Evolutionary conservation across 768 basidiomycete species (phyloP), one percentile per base, ranked within the genome.

Genomic region (Suillus brevipes): DNA sequence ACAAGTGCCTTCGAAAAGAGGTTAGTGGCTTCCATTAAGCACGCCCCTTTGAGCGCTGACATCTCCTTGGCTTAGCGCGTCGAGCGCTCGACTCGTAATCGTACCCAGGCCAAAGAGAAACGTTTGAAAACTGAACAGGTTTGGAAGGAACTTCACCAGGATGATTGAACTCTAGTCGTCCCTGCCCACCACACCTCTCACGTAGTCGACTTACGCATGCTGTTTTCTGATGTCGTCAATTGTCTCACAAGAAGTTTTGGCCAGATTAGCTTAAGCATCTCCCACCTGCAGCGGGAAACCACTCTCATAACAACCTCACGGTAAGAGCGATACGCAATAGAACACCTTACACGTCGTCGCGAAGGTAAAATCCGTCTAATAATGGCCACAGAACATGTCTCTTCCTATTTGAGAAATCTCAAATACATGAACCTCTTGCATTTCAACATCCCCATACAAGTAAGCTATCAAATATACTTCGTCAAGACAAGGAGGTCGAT

Each of bases 1-100:
- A 90, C 70, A 78, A 80, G 62, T 93, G 91, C 78, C 79, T 93
- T 63, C 84, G 86, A 65, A 79, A 84, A 72, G 91, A 92, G 84
- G 91, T 92, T 73, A 65, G 79, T 63, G 23, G 28, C 18, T 47
- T 58, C 34, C 62, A 59, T 25, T n/a, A 40, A 61, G 31, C 14
- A 14, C 55, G 14, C 37, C 28, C 36, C 64, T 31, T 53, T 43
- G 45, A 13, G 61, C 36, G 40, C 64, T 63, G 50, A 56, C 61
- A 61, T 65, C 58, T 66, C 58, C 16, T 63, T 60, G 58, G 57
- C 61, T 65, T 47, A 68, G 90, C 84, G 89, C 57, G 67, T 87
- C 12, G 81, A 82, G 38, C 86, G 89, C 58, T 84, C 89, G 4
- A 71, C 81, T 42, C 77, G 76, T 47, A 92, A 92, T 71, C 82